Evolutionary conservation across 257 asterid species (phyloP), one percentile per base, ranked within the genome.

Genomic region (Ligustrum vulgare): DNA sequence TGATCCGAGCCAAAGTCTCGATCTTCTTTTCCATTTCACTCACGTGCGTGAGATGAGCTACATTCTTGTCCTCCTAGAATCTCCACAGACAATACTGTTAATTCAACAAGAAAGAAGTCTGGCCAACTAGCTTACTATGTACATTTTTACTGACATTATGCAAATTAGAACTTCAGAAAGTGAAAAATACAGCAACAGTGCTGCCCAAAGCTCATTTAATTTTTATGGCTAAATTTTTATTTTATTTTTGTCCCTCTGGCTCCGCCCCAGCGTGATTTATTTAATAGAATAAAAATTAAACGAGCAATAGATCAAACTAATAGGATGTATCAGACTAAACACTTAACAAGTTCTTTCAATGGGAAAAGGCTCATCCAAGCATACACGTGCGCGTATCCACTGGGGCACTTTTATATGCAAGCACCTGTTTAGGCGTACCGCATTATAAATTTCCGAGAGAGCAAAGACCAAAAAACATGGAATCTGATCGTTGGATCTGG

Each of bases 11-110:
- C 91, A 94, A 81, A 20, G 97, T 94, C 79, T 89, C 93, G 11
- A 94, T 92, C 89, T 92, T 94, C 82, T 92, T 94, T 88, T 92
- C 98, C 97, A 91, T 94, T 85, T 94, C 96, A 86, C 92, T 87
- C 75, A 87, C 97, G 79, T 94, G 99, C 34, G 96, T 94, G 62
- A 94, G 85, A 83, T 94, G 98, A 60, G 98, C 96, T 63, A 94
- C 98, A 85, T 91, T 91, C 82, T 88, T 94, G 85, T 94, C 98
- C 85, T 94, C 98, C 97, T 94, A 83, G 69, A 71, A 80, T 74
- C 47, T 73, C 70, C 73, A 49, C 45, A 65, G 47, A 70, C 43
- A 66, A 72, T 66, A 69, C 39, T 22, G 67, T 78, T 78, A 84
- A 76, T 77, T 72, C 67, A 10, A 45, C 15, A 45, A 76, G 63